phyloP scores from a whole-genome alignment of 805 yeast genomes.

The Dipodascus albidus region DNA sequence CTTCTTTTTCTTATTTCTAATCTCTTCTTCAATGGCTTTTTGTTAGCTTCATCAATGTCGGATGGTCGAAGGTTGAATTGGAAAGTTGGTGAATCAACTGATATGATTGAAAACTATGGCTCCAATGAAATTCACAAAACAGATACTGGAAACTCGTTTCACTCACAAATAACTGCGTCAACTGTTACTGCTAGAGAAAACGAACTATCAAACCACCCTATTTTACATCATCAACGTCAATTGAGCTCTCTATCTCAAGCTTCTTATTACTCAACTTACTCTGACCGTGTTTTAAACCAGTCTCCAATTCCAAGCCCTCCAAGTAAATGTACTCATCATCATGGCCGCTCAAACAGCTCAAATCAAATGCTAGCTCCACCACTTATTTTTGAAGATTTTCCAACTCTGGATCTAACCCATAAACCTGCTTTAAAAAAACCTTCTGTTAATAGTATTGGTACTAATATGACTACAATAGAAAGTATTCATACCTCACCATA shows the following conservation, averaged over 20 bases:
- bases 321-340: background rate
- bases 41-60: background rate
- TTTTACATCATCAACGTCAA: background rate
- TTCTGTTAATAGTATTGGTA: background rate
- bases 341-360: background rate
- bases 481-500: background rate
- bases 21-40: background rate
- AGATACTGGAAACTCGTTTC: too few relatives aligned
- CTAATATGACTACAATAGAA: background rate
- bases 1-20: background rate
- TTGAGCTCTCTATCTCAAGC: background rate
- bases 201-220: background rate
- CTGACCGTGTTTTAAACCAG: background rate
- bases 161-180: too few relatives aligned
- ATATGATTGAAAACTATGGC: too few relatives aligned
- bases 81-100: too few relatives aligned
- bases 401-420: background rate
- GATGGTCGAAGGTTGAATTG: background rate
- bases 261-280: background rate
- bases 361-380: background rate
- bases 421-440: background rate
- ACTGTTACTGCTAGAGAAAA: background rate
- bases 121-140: too few relatives aligned
- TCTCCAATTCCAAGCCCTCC: background rate
- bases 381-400: background rate